Evolutionary conservation across 768 basidiomycete genomes (phyloP).

Genomic region (Infundibulicybe gibba): DNA sequence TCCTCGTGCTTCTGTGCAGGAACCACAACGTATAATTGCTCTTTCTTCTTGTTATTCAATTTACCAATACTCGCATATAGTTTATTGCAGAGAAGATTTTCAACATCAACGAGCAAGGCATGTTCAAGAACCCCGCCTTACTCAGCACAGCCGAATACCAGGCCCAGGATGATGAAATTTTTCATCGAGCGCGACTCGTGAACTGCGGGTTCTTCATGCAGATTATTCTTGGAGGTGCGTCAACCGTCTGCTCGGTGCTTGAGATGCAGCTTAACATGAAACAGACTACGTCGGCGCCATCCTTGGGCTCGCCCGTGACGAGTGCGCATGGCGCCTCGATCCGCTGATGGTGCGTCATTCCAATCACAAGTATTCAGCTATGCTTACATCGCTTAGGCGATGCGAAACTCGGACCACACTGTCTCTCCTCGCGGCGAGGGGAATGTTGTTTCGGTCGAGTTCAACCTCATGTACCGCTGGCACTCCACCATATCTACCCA

Average conservation of each 20-base stretch:
- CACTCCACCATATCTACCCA: conserved; percentile 55
- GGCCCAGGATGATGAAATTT: conserved; percentile 73
- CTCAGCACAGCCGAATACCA: no score
- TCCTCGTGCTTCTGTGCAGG: conserved; percentile 64
- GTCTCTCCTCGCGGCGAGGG: conserved; percentile 65
- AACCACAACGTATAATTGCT: conserved; percentile 63
- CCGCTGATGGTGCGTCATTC: conserved; percentile 49
- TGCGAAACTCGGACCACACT: conserved; percentile 47
- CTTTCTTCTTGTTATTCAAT: not conserved
- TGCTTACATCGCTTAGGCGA: conserved; percentile 29
- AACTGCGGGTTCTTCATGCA: conserved; percentile 74
- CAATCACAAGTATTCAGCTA: not conserved
- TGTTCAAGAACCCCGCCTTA: conserved; percentile 19
- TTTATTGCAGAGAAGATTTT: conserved; percentile 66
- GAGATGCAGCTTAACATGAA: not conserved
- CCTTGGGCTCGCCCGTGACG: conserved; percentile 64
- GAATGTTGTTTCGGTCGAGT: conserved; percentile 75
- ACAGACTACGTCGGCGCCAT: conserved; percentile 74
- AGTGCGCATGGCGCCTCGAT: conserved; percentile 62
- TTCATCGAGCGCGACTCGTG: conserved; percentile 67
- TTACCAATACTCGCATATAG: conserved; percentile 28
- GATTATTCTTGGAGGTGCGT: conserved; percentile 54
- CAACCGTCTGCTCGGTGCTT: not conserved
- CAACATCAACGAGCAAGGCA: conserved; percentile 62
- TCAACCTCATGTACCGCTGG: conserved; percentile 66